Conservation (phyloP, 2,329 filamentous ascomycete genomes). For the Hypoxylon sp. region DNA sequence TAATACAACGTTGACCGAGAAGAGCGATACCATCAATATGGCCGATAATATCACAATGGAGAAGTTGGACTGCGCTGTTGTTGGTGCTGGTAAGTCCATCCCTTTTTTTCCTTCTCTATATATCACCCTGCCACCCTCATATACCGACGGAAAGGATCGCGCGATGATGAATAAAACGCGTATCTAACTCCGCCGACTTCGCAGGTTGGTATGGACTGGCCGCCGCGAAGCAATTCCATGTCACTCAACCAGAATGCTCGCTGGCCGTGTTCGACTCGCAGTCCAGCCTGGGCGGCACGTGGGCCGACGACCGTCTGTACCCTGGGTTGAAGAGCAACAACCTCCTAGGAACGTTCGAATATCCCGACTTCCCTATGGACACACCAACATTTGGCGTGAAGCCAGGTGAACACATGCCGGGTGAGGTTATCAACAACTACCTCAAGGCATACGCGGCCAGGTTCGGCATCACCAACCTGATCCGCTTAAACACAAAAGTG, state of each 20-base stretch:
- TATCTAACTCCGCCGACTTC: constrained; percentile 21
- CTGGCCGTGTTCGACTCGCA: constrained; percentile 70
- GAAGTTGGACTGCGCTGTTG: constrained; percentile 60
- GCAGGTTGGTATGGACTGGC: constrained; percentile 68
- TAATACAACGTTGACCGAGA: constrained; percentile 24
- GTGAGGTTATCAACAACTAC: constrained; percentile 67
- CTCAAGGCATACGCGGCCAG: constrained; percentile 67
- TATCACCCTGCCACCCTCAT: background rate
- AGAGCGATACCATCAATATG: constrained; percentile 30
- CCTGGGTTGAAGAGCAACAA: constrained; percentile 80
- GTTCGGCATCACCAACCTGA: constrained; percentile 62
- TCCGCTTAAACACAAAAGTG: constrained; percentile 66
- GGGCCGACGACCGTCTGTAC: constrained; percentile 76
- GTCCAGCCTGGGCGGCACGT: constrained; percentile 74
- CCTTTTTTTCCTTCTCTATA: background rate
- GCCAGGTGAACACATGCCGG: constrained; percentile 70
- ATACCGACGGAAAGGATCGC: background rate
- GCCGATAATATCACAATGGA: constrained; percentile 55
- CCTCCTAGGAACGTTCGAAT: constrained; percentile 78
- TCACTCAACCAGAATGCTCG: constrained; percentile 67
- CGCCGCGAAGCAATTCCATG: constrained; percentile 71
- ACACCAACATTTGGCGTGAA: constrained; percentile 61
- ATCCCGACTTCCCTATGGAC: constrained; percentile 78
- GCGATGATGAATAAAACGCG: constrained; percentile 8
- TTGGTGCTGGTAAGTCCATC: constrained; percentile 64